These are phyloP conservation scores for Nigrospora sphaerica DNA, from an alignment of 2,329 filamentous ascomycete species.

Conservation along the genomic window DNA sequence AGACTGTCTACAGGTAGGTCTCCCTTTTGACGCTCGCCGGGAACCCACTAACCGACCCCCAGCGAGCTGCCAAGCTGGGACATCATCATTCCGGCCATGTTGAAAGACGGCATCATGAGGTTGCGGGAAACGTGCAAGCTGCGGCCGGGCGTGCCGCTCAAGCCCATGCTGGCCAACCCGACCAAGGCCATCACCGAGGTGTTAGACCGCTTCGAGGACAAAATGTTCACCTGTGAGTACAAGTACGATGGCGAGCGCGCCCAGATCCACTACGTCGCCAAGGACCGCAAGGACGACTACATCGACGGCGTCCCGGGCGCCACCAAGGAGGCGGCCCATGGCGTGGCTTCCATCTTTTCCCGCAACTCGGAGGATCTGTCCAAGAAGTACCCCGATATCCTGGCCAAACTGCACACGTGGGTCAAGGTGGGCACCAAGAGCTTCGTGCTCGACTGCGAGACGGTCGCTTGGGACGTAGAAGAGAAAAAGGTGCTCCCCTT, in stretches of 20 bases:
- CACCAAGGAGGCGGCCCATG: conserved; percentile 59
- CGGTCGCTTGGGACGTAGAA: conserved; percentile 89
- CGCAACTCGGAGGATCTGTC: conserved; percentile 95
- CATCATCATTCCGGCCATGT: conserved; percentile 83
- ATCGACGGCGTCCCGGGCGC: conserved; percentile 52
- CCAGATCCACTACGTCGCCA: conserved; percentile 96
- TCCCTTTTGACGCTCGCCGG: background rate
- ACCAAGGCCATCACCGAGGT: conserved; percentile 98
- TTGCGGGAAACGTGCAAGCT: conserved; percentile 82
- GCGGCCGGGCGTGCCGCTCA: conserved; percentile 86
- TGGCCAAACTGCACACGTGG: conserved; percentile 82
- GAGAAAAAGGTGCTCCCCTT: conserved; percentile 97
- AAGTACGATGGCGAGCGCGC: conserved; percentile 98
- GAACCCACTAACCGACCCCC: background rate
- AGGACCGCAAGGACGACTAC: conserved; percentile 65
- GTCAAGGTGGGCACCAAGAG: conserved; percentile 84
- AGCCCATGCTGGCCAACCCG: conserved; percentile 97
- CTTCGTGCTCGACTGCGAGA: conserved; percentile 98
- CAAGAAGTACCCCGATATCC: conserved; percentile 95
- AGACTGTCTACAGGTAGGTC: conserved; percentile 76
- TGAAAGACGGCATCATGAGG: conserved; percentile 78
- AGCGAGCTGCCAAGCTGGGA: conserved; percentile 95
- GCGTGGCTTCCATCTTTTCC: conserved; percentile 90
- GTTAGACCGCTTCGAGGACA: conserved; percentile 89
- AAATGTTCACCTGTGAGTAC: conserved; percentile 96